Evolutionary conservation across 2,329 filamentous ascomycete genomes (phyloP).

Genomic region (Plectosphaerella sp.): DNA sequence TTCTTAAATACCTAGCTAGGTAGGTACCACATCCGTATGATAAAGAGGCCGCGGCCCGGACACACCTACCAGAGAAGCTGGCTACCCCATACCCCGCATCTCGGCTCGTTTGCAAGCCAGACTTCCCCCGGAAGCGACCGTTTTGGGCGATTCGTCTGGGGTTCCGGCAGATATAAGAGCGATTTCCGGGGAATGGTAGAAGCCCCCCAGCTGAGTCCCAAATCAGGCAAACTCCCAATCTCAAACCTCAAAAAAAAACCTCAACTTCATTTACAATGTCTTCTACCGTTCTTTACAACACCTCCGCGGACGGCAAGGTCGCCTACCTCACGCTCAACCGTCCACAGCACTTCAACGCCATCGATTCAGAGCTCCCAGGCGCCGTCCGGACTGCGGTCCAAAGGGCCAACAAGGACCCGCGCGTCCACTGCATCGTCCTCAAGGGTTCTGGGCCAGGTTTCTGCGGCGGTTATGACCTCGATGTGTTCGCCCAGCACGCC

Average conservation of each 20-base stretch:
- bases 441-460: constrained; percentile 9
- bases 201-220: too few species aligned
- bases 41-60: too few species aligned
- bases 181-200: too few species aligned
- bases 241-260: not conserved
- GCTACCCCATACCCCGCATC: too few species aligned
- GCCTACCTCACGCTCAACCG: constrained; percentile 11
- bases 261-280: not conserved
- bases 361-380: constrained; percentile 6
- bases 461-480: constrained; percentile 11
- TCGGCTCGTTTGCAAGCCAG: too few species aligned
- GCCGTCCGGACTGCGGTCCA: constrained; percentile 8
- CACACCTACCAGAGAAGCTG: too few species aligned
- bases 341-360: constrained; percentile 10
- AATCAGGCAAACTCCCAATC: too few species aligned
- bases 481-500: constrained; percentile 6
- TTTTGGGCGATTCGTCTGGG: too few species aligned
- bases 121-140: too few species aligned
- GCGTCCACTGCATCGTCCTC: constrained; percentile 10
- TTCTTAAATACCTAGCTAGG: too few species aligned
- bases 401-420: constrained; percentile 7
- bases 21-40: too few species aligned
- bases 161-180: too few species aligned
- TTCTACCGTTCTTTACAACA: constrained; percentile 4
- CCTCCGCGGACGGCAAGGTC: constrained; percentile 8